phyloP scores from a whole-genome alignment of 352 stramenopile species.

The Phytophthora uliginosa region DNA sequence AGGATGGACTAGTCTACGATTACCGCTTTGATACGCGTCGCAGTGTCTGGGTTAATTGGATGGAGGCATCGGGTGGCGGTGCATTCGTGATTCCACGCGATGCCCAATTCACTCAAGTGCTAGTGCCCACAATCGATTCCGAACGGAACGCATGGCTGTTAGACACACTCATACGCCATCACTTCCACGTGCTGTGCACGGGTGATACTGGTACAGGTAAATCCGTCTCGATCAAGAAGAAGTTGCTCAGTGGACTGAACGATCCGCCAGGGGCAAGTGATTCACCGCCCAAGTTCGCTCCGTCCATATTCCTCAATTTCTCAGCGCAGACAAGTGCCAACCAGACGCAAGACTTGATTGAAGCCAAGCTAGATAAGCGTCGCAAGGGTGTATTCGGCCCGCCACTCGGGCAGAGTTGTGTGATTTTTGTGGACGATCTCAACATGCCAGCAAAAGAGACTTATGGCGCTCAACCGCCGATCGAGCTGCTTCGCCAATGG shows the following conservation, averaged over 20 bases:
- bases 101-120: slow-evolving; percentile 88
- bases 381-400: slow-evolving; percentile 94
- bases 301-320: slow-evolving; percentile 94
- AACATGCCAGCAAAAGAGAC: slow-evolving; percentile 97
- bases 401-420: slow-evolving; percentile 89
- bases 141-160: slow-evolving; percentile 94
- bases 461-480: slow-evolving; percentile 94
- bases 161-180: slow-evolving; percentile 88
- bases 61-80: slow-evolving; percentile 49
- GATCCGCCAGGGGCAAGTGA: slow-evolving; percentile 40
- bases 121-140: slow-evolving; percentile 96
- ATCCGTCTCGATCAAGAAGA: slow-evolving; percentile 95
- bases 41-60: slow-evolving; percentile 85
- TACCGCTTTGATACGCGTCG: slow-evolving; percentile 92
- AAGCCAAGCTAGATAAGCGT: slow-evolving; percentile 95
- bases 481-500: slow-evolving; percentile 94
- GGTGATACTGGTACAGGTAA: slow-evolving; percentile 96
- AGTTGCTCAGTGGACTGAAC: slow-evolving; percentile 86
- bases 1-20: slow-evolving; percentile 90
- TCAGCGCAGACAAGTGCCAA: slow-evolving; percentile 95
- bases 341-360: slow-evolving; percentile 96
- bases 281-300: slow-evolving; percentile 56
- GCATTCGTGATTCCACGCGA: slow-evolving; percentile 75
- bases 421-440: slow-evolving; percentile 96
- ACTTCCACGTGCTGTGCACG: slow-evolving; percentile 93